These are phyloP conservation scores for Mortierella hygrophila DNA, from an alignment of 192 early-diverging fungal genomes.

Conservation along the genomic window DNA sequence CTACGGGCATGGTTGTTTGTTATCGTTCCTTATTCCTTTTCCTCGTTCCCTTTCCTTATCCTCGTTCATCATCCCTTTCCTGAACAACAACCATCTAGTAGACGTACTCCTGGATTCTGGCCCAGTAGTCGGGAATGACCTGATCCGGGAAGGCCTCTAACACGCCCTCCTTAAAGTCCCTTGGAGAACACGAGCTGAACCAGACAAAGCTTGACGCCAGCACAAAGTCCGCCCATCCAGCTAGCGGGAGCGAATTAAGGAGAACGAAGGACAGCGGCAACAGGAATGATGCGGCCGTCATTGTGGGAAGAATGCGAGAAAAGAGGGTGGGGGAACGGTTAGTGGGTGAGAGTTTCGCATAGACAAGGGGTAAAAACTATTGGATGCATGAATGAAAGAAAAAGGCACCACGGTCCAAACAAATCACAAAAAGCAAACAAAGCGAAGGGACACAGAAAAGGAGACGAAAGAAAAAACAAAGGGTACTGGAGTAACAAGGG, in stretches of 20 bases:
- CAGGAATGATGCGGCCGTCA: background rate
- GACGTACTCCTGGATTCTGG: constrained; percentile 44
- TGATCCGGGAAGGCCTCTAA: constrained; percentile 47
- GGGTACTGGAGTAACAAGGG: no score
- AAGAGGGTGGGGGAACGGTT: background rate
- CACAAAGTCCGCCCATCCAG: constrained; percentile 58
- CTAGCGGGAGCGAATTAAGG: constrained; percentile 7
- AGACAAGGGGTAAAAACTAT: background rate
- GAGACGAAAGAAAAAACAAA: no score
- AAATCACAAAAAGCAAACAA: background rate
- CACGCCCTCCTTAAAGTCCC: constrained; percentile 49
- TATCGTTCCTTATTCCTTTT: no score
- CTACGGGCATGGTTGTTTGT: no score
- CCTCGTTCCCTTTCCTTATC: no score
- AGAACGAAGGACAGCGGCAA: no score
- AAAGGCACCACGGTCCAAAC: background rate
- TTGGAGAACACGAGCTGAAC: constrained; percentile 45
- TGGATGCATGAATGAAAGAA: background rate
- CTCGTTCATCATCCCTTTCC: background rate
- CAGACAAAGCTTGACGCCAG: constrained; percentile 51
- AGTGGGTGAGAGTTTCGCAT: background rate
- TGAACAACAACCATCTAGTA: background rate
- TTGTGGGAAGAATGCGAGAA: background rate
- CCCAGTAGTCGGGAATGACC: constrained; percentile 54
- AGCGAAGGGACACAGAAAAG: no score